Conservation (phyloP, 352 stramenopile species). For the Pelagophyceae sp. region DNA sequence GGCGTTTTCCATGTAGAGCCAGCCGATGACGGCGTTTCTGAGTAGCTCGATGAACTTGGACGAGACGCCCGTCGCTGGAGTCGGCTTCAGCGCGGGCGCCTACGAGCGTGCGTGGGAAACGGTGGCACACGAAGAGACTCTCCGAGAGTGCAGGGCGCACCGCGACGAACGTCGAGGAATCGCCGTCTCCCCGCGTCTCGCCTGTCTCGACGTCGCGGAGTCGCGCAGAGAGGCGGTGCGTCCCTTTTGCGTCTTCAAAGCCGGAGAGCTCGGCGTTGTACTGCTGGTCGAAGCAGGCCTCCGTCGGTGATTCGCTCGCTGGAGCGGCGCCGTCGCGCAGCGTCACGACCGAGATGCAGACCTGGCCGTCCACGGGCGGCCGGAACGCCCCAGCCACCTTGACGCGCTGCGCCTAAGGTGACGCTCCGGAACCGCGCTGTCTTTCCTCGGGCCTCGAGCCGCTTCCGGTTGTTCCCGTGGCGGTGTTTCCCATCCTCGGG, state of each 20-base stretch:
- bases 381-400: conserved; percentile 9
- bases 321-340: neutral
- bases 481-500: no score
- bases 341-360: conserved; percentile 1
- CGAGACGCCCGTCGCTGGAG: no score
- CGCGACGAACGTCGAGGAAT: conserved; percentile 11
- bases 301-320: neutral
- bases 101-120: no score
- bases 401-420: no score
- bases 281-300: neutral
- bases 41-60: conserved; percentile 12
- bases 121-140: no score
- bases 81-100: no score
- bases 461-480: no score
- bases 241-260: neutral
- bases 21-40: conserved; percentile 5
- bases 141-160: no score
- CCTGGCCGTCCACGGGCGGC: conserved; percentile 4
- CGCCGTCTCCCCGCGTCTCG: conserved; percentile 5
- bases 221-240: neutral
- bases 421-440: no score
- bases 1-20: conserved; percentile 12
- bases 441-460: no score
- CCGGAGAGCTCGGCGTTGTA: conserved; percentile 4
- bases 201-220: neutral